Evolutionary conservation across 129 eudicot species (phyloP), one percentile per base, ranked within the genome.

Genomic region (Rutidosis leptorrhynchoides): DNA sequence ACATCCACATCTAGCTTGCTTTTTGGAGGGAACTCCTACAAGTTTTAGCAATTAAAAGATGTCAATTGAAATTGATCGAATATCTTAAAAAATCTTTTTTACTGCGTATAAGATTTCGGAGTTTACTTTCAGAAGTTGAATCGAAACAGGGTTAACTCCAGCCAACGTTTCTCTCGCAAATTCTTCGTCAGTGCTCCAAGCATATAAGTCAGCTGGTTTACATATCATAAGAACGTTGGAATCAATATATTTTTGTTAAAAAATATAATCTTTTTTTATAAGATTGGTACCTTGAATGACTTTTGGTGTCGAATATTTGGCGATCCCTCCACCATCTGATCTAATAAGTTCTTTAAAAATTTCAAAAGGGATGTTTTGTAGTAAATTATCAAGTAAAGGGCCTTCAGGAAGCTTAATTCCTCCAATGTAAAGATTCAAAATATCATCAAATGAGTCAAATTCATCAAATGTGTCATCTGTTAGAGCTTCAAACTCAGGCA

Each of bases 161-260:
- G 89, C 95, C 21, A 87, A 37, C 80, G 79, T 79, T 73, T 83
- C 80, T 61, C 89, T 77, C 6, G 81, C 83, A 67, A 86, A 86
- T 60, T 86, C 95, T 56, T 81, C 79, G 59, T 86, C 94, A 8
- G 84, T 79, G 48, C 80, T 75, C 86, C 87, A 83, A 21, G 84
- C 86, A 21, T 73, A 60, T 55, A 67, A 76, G 46, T 87, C 83
- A 64, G 59, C 95, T 87, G 77, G 56, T 62, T 19, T 52, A 7
- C 24, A 29, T 24, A 62, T 63, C 63, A 63, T 6, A 22, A 46
- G n/a, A 24, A 68, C 25, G 6, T 26, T 54, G 5, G 37, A 62
- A 62, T 52, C 33, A 29, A 22, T 14, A 15, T 26, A 16, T n/a
- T n/a, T n/a, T n/a, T n/a, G n/a, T n/a, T n/a, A n/a, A n/a, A n/a